phyloP scores from a whole-genome alignment of 805 yeast species.

The Kodamaea laetipori region DNA sequence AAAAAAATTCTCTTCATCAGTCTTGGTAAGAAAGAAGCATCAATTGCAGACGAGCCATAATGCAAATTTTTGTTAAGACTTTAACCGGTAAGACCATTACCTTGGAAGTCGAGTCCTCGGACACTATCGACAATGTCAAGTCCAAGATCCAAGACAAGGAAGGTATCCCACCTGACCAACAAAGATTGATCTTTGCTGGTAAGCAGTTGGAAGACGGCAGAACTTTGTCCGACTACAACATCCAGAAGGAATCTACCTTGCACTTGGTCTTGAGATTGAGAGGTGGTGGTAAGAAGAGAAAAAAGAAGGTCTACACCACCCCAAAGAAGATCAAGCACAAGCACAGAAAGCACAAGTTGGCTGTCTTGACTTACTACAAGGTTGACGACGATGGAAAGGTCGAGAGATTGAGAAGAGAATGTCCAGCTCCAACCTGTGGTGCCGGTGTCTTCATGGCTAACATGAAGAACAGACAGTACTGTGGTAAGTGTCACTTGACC shows the following conservation, averaged over 20 bases:
- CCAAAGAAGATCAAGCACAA: constrained; percentile 99
- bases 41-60: constrained; percentile 46
- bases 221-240: constrained; percentile 98
- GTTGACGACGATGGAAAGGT: constrained; percentile 98
- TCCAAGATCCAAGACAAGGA: constrained; percentile 99
- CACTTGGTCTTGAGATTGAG: constrained; percentile 97
- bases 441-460: constrained; percentile 99
- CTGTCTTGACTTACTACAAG: constrained; percentile 99
- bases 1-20: constrained; percentile 10
- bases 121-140: constrained; percentile 98
- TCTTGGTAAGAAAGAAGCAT: constrained; percentile 53
- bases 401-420: constrained; percentile 98
- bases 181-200: constrained; percentile 99
- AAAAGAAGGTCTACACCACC: constrained; percentile 99
- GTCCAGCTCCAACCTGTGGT: constrained; percentile 91
- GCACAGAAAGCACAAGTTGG: constrained; percentile 99
- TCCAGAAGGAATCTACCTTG: constrained; percentile 98
- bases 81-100: constrained; percentile 99
- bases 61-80: constrained; percentile 99
- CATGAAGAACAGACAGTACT: constrained; percentile 98
- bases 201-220: constrained; percentile 99
- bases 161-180: constrained; percentile 99
- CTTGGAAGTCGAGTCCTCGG: constrained; percentile 98
- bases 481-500: constrained; percentile 99
- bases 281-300: constrained; percentile 99